phyloP scores from a whole-genome alignment of 345 rosid genomes.

The Angophora floribunda region DNA sequence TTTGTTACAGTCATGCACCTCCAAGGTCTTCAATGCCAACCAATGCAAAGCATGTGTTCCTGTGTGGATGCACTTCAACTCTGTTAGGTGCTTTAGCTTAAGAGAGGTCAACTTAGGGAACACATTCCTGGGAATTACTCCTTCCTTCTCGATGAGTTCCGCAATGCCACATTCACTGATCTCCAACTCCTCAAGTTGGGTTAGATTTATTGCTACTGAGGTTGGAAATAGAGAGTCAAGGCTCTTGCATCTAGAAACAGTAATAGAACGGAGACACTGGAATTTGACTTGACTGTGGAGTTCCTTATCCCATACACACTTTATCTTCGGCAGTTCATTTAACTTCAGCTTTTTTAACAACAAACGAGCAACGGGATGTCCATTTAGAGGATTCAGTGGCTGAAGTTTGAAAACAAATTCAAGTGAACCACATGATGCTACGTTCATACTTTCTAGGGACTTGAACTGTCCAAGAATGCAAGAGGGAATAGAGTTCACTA shows the following conservation, averaged over 20 bases:
- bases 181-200: background rate
- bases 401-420: background rate
- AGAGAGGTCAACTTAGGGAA: too few species aligned
- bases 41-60: too few species aligned
- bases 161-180: background rate
- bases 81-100: too few species aligned
- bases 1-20: too few species aligned
- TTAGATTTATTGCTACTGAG: background rate
- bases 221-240: background rate
- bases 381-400: background rate
- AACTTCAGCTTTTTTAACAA: too few species aligned
- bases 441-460: background rate
- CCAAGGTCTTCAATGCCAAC: too few species aligned
- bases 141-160: too few species aligned
- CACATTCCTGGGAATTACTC: too few species aligned
- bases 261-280: background rate
- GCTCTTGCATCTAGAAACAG: background rate
- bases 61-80: too few species aligned
- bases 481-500: background rate
- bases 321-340: fast-evolving
- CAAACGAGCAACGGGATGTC: background rate
- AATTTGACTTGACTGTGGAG: background rate
- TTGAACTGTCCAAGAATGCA: background rate
- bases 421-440: fast-evolving
- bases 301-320: background rate